Conservation (phyloP, 495 filamentous ascomycete species). For the Penicillium daleae region DNA sequence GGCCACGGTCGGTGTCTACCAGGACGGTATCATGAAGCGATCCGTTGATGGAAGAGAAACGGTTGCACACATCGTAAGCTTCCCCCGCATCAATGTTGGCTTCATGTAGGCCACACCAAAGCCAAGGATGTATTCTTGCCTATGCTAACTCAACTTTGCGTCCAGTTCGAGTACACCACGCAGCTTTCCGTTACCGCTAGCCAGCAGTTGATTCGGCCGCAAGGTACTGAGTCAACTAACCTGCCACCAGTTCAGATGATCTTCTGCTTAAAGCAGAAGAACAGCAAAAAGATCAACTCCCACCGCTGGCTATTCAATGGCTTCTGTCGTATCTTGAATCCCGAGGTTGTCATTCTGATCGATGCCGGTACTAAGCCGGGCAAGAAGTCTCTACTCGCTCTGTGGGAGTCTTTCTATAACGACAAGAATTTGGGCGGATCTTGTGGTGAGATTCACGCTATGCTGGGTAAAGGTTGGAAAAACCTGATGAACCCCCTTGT, state of each 20-base stretch:
- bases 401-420: conserved; percentile 99
- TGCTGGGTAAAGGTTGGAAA: conserved; percentile 87
- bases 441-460: conserved; percentile 98
- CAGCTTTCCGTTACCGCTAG: conserved; percentile 95
- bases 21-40: conserved; percentile 97
- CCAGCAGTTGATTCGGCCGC: conserved; percentile 92
- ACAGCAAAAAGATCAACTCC: conserved; percentile 99
- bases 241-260: conserved; percentile 97
- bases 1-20: conserved; percentile 92
- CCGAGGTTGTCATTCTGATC: conserved; percentile 93
- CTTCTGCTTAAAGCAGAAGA: conserved; percentile 98
- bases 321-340: conserved; percentile 93
- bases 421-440: conserved; percentile 97
- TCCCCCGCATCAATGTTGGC: background rate
- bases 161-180: conserved; percentile 94
- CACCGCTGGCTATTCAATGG: conserved; percentile 98
- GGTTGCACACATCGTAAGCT: conserved; percentile 79
- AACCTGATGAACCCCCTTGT: conserved; percentile 94
- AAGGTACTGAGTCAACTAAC: conserved; percentile 78
- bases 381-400: conserved; percentile 82
- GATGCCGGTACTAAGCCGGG: conserved; percentile 97
- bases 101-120: background rate
- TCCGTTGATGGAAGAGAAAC: conserved; percentile 97
- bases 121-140: background rate
- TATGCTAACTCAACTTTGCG: background rate